Percentiles rank a stretch among this genome's conserved stretches.
phyloP scores from a whole-genome alignment of 2,329 filamentous ascomycete species.

The Chrysosporium keratinophilum region DNA sequence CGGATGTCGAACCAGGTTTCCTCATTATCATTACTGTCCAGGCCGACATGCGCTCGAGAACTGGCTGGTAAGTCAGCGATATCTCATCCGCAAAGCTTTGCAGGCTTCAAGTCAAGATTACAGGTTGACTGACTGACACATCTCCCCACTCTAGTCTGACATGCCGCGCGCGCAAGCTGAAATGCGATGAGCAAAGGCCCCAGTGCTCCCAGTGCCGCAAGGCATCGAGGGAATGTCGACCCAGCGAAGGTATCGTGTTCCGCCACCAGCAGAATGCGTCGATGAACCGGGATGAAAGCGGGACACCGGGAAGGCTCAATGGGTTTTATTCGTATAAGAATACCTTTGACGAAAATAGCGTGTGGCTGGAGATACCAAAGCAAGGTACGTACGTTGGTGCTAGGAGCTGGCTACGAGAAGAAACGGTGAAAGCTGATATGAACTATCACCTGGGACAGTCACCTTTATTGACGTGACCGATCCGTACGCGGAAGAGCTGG shows the following conservation, averaged over 20 bases:
- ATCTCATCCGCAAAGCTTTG: background rate
- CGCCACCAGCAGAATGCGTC: constrained; percentile 60
- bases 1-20: background rate
- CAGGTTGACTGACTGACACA: background rate
- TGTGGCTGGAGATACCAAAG: constrained; percentile 54
- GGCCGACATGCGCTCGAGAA: constrained; percentile 35
- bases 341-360: constrained; percentile 49
- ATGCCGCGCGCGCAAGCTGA: constrained; percentile 52
- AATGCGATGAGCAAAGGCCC: constrained; percentile 55
- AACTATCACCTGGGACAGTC: constrained; percentile 30
- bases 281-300: constrained; percentile 46
- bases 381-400: constrained; percentile 36
- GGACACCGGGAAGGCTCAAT: constrained; percentile 40
- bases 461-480: constrained; percentile 54
- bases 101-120: background rate
- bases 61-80: constrained; percentile 30
- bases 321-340: constrained; percentile 58
- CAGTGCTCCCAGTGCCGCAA: constrained; percentile 52
- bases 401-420: background rate
- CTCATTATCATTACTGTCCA: background rate
- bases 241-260: constrained; percentile 54
- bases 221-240: constrained; percentile 50
- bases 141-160: constrained; percentile 35
- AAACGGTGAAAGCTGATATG: constrained; percentile 4
- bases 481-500: constrained; percentile 47